phyloP scores from a whole-genome alignment of 2,329 filamentous ascomycete species.

The Alternaria metachromatica region DNA sequence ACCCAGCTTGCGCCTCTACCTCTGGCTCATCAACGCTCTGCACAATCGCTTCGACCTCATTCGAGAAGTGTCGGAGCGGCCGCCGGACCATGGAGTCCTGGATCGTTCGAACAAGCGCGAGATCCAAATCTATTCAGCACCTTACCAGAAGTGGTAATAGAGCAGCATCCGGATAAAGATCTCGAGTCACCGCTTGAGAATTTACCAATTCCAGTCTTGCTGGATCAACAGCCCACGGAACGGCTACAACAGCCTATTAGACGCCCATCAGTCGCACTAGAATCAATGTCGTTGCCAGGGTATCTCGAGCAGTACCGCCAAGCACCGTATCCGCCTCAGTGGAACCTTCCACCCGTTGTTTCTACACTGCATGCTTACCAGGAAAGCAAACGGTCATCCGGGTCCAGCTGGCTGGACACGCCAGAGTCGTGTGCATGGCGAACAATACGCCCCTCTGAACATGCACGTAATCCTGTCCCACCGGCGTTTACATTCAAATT shows the following conservation, averaged over 20 bases:
- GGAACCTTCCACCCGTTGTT: conserved; percentile 29
- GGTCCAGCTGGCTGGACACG: conserved; percentile 36
- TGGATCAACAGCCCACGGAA: background rate
- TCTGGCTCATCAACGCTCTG: background rate
- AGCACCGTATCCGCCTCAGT: conserved; percentile 42
- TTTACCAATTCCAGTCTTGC: conserved; percentile 17
- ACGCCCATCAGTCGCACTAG: conserved; percentile 6
- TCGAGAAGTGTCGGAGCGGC: conserved; percentile 19
- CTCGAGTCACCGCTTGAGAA: conserved; percentile 10
- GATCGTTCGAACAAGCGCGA: conserved; percentile 17
- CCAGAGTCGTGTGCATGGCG: conserved; percentile 32
- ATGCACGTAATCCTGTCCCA: conserved; percentile 14
- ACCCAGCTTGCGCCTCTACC: background rate
- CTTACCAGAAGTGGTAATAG: conserved; percentile 22
- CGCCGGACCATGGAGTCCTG: conserved; percentile 20
- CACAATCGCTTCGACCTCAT: conserved; percentile 12
- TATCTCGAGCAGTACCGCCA: conserved; percentile 40
- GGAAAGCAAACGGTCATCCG: conserved; percentile 5
- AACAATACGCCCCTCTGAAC: conserved; percentile 23
- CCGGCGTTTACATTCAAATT: conserved; percentile 34
- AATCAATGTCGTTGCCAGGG: conserved; percentile 21
- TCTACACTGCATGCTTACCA: conserved; percentile 31
- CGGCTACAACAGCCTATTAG: background rate
- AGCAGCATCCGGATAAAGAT: conserved; percentile 5
- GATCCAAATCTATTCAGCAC: conserved; percentile 11